Conservation (phyloP, 306 rosid species). For the Quercus mongolica region DNA sequence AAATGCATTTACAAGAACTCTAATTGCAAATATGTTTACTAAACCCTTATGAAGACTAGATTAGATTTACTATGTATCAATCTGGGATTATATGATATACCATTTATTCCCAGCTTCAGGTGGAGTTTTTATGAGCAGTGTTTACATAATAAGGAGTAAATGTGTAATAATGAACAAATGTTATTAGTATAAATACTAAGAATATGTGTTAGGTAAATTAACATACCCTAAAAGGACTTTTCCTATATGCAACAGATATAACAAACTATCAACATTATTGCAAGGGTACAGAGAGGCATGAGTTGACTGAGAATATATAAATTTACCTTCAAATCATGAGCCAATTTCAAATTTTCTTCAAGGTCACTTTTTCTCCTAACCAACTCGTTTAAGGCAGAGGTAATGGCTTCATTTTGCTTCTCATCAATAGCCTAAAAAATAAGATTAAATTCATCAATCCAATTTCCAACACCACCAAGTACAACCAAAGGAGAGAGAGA, state of each 20-base stretch:
- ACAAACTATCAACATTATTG: slow-evolving; percentile 1
- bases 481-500: slow-evolving; percentile 3
- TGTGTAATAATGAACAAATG: no score
- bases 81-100: no score
- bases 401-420: slow-evolving; percentile 75
- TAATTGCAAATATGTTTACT: no score
- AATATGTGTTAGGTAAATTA: no score
- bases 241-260: not conserved
- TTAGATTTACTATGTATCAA: no score
- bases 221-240: no score
- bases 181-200: no score
- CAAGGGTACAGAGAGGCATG: not conserved
- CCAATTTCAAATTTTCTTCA: slow-evolving; percentile 77
- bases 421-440: slow-evolving; percentile 73
- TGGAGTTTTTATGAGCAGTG: no score
- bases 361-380: slow-evolving; percentile 79
- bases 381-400: slow-evolving; percentile 77
- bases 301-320: not conserved
- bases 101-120: no score
- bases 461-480: slow-evolving; percentile 10
- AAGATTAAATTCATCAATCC: not conserved
- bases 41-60: no score
- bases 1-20: no score
- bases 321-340: slow-evolving; percentile 79
- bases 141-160: no score